Conservation (phyloP, 345 rosid species). For the Corymbia maculata region DNA sequence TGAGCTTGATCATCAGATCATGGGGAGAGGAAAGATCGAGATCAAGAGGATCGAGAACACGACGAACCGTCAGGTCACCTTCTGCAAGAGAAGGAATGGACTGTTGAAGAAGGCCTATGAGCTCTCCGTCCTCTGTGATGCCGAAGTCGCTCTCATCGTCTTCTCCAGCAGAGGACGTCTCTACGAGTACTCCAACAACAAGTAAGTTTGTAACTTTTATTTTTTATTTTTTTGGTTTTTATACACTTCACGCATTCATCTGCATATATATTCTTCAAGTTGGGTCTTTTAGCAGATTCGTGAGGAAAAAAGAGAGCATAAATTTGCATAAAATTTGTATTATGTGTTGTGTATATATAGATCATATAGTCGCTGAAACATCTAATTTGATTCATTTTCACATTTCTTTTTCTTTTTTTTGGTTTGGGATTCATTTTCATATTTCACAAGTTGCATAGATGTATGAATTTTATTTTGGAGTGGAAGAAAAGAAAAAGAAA, state of each 20-base stretch:
- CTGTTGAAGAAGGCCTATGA: conserved; percentile 89
- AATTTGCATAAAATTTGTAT: neutral
- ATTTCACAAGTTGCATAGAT: neutral
- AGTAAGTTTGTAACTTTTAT: conserved; percentile 17
- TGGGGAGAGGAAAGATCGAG: conserved; percentile 99
- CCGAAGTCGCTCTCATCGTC: conserved; percentile 91
- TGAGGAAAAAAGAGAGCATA: neutral
- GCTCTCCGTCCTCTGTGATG: conserved; percentile 80
- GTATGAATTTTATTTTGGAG: neutral
- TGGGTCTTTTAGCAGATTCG: neutral
- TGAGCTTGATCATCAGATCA: neutral
- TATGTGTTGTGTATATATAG: neutral
- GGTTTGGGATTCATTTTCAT: neutral
- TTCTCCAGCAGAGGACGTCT: conserved; percentile 96
- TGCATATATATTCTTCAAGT: neutral
- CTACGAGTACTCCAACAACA: conserved; percentile 90
- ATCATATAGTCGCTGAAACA: neutral
- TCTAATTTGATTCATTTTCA: neutral
- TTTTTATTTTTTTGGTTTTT: neutral
- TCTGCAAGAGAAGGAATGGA: conserved; percentile 95
- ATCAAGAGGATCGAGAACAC: conserved; percentile 97
- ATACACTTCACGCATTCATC: neutral
- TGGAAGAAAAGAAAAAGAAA: neutral
- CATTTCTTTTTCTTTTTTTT: neutral
- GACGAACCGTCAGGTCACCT: conserved; percentile 87